These are phyloP conservation scores for Lasiosphaeriaceae sp. DNA, from an alignment of 495 filamentous ascomycete genomes.

Conservation along the genomic window DNA sequence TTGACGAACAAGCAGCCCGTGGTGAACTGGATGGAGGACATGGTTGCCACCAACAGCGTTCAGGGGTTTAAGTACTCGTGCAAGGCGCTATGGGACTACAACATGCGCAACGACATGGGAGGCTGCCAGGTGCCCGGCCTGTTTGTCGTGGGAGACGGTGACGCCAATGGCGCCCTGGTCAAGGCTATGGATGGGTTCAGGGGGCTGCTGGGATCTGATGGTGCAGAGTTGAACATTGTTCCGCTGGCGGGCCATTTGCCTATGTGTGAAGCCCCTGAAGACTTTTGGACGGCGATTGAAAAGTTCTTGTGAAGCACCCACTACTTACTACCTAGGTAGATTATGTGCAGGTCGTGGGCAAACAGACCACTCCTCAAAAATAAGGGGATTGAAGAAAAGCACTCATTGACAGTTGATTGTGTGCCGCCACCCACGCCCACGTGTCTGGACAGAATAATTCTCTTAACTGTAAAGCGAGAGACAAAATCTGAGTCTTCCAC, in stretches of 20 bases:
- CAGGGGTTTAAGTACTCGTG: conserved; percentile 66
- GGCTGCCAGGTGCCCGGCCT: conserved; percentile 54
- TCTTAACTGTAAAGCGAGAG: too few relatives aligned
- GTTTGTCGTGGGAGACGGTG: conserved; percentile 66
- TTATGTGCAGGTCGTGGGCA: too few relatives aligned
- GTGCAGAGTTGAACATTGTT: conserved; percentile 56
- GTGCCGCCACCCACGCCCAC: too few relatives aligned
- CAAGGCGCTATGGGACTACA: conserved; percentile 71
- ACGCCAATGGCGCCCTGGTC: conserved; percentile 64
- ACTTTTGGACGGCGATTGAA: conserved; percentile 59
- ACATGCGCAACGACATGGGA: conserved; percentile 63
- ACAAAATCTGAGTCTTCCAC: too few relatives aligned
- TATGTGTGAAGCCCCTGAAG: conserved; percentile 71
- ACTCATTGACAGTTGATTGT: too few relatives aligned
- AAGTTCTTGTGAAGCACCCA: conserved; percentile 43
- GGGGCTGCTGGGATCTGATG: conserved; percentile 44
- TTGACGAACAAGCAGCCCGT: conserved; percentile 47
- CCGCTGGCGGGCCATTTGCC: conserved; percentile 72
- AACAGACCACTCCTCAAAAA: too few relatives aligned
- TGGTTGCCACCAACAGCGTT: conserved; percentile 61
- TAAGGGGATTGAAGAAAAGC: too few relatives aligned
- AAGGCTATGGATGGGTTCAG: conserved; percentile 74
- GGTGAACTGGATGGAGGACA: conserved; percentile 45
- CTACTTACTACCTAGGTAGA: not conserved
- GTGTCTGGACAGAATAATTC: too few relatives aligned